Percentiles rank a stretch among this genome's conserved stretches.
Conservation (phyloP, 148 eudicot species). For the Talinum fruticosum region DNA sequence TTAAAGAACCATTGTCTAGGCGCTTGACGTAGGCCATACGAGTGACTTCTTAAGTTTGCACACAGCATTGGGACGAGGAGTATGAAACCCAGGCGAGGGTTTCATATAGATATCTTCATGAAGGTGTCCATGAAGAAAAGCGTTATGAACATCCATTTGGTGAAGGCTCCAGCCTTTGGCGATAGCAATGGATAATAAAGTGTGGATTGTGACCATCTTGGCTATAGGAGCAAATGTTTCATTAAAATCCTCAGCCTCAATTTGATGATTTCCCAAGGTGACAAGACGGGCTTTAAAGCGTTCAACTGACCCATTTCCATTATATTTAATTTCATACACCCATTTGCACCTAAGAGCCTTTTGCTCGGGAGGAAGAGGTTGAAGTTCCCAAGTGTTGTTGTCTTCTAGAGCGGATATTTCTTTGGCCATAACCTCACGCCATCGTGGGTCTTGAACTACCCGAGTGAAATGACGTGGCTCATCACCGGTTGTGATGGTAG, state of each 20-base stretch:
- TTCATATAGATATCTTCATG: background rate
- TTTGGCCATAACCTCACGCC: background rate
- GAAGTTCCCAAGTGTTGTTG: background rate
- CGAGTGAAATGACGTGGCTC: background rate
- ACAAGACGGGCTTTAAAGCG: too few species aligned
- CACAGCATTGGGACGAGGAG: background rate
- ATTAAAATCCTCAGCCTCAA: too few species aligned
- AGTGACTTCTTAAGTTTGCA: background rate
- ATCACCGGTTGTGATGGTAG: background rate
- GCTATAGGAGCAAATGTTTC: too few species aligned
- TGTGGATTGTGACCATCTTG: too few species aligned
- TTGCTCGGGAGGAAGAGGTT: too few species aligned
- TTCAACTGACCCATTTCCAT: too few species aligned
- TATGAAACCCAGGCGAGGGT: background rate
- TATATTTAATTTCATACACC: too few species aligned
- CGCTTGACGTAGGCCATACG: background rate
- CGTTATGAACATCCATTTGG: too few species aligned
- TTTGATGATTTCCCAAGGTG: too few species aligned
- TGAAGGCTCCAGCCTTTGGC: too few species aligned
- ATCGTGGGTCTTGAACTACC: background rate
- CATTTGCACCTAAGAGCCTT: too few species aligned
- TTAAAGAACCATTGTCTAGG: background rate
- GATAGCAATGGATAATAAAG: too few species aligned
- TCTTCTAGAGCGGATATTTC: background rate
- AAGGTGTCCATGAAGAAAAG: background rate